A percentile compares a stretch with the other conserved stretches of the same genome.
Evolutionary conservation across 345 rosid species (phyloP).

Genomic region (Eucalyptus erythrocorys): DNA sequence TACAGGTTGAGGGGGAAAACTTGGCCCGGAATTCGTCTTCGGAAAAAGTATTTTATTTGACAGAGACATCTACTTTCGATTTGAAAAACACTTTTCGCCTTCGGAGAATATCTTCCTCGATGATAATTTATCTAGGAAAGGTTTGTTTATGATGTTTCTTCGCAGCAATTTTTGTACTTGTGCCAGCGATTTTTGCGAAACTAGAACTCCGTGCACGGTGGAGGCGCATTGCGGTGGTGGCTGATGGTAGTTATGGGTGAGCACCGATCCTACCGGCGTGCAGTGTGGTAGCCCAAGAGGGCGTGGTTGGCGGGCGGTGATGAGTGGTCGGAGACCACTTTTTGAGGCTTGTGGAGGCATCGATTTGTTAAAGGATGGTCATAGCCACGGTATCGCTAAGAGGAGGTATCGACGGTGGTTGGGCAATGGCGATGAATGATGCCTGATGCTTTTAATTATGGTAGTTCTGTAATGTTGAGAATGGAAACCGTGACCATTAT

Average conservation of each 20-base stretch:
- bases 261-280: not conserved
- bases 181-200: rapidly evolving
- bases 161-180: rapidly evolving
- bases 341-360: not conserved
- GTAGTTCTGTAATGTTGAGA: not conserved
- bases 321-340: rapidly evolving
- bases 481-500: not conserved
- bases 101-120: too few relatives aligned
- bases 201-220: not conserved
- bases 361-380: not conserved
- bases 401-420: rapidly evolving
- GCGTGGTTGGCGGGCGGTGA: not conserved
- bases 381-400: not conserved
- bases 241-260: not conserved
- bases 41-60: not conserved
- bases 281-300: rapidly evolving
- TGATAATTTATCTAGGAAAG: not conserved
- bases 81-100: not conserved
- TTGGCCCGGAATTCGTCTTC: not conserved
- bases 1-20: not conserved
- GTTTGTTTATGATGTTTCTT: not conserved
- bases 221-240: not conserved
- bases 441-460: not conserved
- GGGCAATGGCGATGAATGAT: not conserved
- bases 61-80: not conserved